Conservation (phyloP, 371 early-diverging fungal species). For the Mucor velutinosus region DNA sequence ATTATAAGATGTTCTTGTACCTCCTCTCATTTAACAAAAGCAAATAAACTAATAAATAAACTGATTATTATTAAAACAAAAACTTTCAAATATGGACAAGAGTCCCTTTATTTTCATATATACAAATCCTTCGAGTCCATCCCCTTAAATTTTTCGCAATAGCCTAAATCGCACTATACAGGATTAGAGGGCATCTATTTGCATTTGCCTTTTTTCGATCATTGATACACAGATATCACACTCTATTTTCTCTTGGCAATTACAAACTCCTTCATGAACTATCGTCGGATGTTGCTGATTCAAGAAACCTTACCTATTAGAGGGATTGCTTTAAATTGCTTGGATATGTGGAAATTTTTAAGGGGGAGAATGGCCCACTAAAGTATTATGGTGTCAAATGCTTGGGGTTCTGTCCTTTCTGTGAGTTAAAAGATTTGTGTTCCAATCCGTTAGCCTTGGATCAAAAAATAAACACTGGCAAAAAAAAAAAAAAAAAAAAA, state of each 20-base stretch:
- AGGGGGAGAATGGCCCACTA: background rate
- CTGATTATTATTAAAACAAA: background rate
- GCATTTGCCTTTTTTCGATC: background rate
- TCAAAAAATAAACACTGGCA: background rate
- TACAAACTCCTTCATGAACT: background rate
- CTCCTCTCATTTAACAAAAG: background rate
- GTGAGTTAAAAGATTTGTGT: background rate
- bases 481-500: background rate
- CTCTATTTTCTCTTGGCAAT: background rate
- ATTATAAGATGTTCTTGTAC: background rate
- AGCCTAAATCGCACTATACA: background rate
- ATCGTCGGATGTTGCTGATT: background rate
- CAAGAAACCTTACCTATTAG: background rate
- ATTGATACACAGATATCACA: background rate
- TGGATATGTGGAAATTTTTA: background rate
- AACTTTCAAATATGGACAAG: background rate
- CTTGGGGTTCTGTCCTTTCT: background rate
- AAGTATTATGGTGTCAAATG: background rate
- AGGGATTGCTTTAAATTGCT: background rate
- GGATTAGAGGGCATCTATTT: background rate
- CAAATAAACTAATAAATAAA: background rate
- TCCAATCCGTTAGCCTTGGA: background rate
- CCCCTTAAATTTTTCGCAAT: background rate
- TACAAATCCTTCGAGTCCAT: background rate
- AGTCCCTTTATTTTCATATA: background rate